Conservation (phyloP, 1,139 yeast genomes). For the Pichia sp. region DNA sequence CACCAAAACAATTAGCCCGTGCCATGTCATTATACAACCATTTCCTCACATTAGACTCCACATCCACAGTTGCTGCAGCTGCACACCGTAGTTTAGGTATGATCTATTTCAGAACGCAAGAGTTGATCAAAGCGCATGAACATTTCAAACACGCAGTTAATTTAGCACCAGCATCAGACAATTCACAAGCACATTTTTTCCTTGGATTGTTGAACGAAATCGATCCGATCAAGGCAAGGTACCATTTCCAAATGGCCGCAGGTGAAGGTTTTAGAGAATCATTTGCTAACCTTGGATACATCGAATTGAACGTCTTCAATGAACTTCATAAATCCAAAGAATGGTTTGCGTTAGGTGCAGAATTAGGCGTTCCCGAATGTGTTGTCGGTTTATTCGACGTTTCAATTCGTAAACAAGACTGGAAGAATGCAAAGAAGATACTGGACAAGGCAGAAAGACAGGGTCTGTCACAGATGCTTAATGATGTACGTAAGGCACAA, state of each 20-base stretch:
- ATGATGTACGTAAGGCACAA: slow-evolving; percentile 8
- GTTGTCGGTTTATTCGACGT: slow-evolving; percentile 75
- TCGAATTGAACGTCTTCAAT: slow-evolving; percentile 69
- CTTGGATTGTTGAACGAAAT: slow-evolving; percentile 67
- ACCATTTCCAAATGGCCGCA: slow-evolving; percentile 76
- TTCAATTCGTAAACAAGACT: slow-evolving; percentile 23
- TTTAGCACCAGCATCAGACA: slow-evolving; percentile 57
- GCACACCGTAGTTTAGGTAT: slow-evolving; percentile 72
- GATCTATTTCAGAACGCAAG: slow-evolving; percentile 54
- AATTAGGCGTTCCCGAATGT: slow-evolving; percentile 61
- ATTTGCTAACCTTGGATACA: slow-evolving; percentile 72
- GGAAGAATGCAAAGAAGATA: slow-evolving; percentile 23
- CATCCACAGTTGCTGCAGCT: slow-evolving; percentile 65
- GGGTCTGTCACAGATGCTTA: slow-evolving; percentile 9
- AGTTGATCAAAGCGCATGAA: slow-evolving; percentile 51
- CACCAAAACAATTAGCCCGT: slow-evolving; percentile 41
- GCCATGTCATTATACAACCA: slow-evolving; percentile 60
- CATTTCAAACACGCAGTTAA: slow-evolving; percentile 60
- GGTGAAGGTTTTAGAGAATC: slow-evolving; percentile 73
- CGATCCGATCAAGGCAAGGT: slow-evolving; percentile 58
- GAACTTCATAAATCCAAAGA: slow-evolving; percentile 57
- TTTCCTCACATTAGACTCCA: slow-evolving; percentile 54
- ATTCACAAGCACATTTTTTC: slow-evolving; percentile 71
- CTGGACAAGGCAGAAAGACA: slow-evolving; percentile 14
- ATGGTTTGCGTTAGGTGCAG: slow-evolving; percentile 85